Base-by-base conservation (phyloP, 768 basidiomycete species). In the Pisolithus sp. region DNA sequence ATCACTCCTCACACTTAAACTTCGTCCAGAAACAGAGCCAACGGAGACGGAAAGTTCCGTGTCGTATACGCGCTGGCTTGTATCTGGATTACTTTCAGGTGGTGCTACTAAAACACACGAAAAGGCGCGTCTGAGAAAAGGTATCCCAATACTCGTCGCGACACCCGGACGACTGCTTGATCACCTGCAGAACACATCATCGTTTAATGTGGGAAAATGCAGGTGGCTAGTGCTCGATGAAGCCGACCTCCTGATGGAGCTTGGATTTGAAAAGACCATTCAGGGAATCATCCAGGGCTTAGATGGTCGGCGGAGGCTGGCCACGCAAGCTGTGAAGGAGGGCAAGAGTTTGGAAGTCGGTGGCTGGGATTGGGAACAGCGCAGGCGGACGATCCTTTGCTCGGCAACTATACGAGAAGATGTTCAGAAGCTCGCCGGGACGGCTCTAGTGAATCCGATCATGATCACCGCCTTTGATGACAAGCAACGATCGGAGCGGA, bases 171-270 rank as follows among this genome's bases (percentile, higher is more conserved):
- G 96, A 37, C 74, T 99, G 13, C 80, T 99, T 51, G 96, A 98
- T 65, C 96, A 99, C 63, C 77, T 99, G 37, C 93, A 98, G 67
- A 94, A 95, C 61, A 98, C 96, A 0, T 81, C 89, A 0, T 86
- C 91, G 0, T 92, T 99, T 70, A 85, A 93, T 53, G 80, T 94
- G 50, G 93, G 87, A 48, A 95, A 94, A 71, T 91, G 90, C 65
- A 82, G 90, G 44, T 99, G 95, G 93, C 76, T 99, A 28, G 85
- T 99, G 8, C 81, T 98, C 23, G 96, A 99, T 64, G 96, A 99
- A 72, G 94, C 95, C 6, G 96, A 99, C 69, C 78, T 93, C 39
- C 72, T 99, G 47, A 98, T 98, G 94, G 94, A 98, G 57, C 81
- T 98, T 40, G 96, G 96, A 0, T 99, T 99, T 56, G 94, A 96